Percentiles rank a stretch among this genome's conserved stretches.
Evolutionary conservation across 2,329 filamentous ascomycete genomes (phyloP).

Genomic region (Thielaviopsis populi): DNA sequence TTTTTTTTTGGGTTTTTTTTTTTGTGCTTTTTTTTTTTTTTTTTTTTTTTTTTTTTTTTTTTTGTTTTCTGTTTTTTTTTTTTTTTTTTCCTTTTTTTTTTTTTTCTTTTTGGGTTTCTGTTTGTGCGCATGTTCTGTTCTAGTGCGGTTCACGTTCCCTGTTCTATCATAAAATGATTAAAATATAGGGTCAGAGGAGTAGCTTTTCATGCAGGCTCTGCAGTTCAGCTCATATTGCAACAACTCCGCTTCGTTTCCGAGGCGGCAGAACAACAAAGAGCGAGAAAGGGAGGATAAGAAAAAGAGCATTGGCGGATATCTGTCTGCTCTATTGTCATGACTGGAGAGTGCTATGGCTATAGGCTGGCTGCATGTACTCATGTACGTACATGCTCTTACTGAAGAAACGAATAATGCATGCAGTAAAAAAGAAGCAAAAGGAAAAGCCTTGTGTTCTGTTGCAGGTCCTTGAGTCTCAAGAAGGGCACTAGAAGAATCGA

Average conservation of each 20-base stretch:
- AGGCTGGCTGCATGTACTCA: neutral
- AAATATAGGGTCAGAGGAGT: neutral
- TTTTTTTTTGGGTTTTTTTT: too few species aligned
- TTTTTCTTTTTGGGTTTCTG: too few species aligned
- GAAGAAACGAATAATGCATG: neutral
- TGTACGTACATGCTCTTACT: neutral
- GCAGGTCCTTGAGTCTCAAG: neutral
- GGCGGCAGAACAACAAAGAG: neutral
- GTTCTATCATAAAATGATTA: conserved; percentile 4
- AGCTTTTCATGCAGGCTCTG: neutral
- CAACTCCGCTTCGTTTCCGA: neutral
- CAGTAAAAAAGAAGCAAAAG: neutral
- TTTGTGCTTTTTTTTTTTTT: too few species aligned
- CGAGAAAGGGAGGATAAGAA: neutral
- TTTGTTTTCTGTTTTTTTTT: too few species aligned
- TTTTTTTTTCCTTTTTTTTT: too few species aligned
- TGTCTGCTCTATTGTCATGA: neutral
- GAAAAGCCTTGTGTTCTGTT: neutral
- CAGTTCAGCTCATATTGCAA: conserved; percentile 2
- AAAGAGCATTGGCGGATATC: neutral
- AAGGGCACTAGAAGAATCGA: neutral
- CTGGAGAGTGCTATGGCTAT: neutral
- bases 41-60: too few species aligned
- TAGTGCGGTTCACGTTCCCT: neutral
- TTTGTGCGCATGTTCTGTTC: neutral